Evolutionary conservation across 176 grass and related monocot genomes (phyloP), one percentile per base, ranked within the genome.

Genomic region (Themeda triandra): DNA sequence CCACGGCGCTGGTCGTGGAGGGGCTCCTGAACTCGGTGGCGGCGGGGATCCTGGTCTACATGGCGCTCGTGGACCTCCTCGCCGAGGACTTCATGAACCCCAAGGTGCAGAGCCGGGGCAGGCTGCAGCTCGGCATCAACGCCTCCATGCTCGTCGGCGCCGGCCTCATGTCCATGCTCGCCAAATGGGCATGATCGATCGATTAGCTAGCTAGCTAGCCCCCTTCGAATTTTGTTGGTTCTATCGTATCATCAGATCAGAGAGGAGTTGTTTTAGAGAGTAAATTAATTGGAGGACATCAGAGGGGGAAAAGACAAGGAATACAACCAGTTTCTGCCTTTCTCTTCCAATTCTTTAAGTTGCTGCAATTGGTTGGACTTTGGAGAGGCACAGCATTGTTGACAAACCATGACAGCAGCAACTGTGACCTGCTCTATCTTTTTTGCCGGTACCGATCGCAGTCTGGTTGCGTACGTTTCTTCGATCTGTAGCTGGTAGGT

Each of bases 151-250:
- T 97, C 21, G 1, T 62, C 19, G 91, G 94, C 23, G 82, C 87
- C 0, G 91, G 89, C 1, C 68, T 96, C 45, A 96, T 96, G 91
- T 93, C 91, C 81, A 23, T 96, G 56, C 60, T 96, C 4, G 94
- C 94, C 64, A 93, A 86, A 75, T 93, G 91, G 89, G 91, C 88
- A n/a, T n/a, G n/a, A n/a, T n/a, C n/a, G n/a, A n/a, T n/a, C n/a
- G n/a, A n/a, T 0, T 96, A 56, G 14, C 19, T 46, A 8, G 7
- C 0, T 93, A 33, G 9, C 27, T 63, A 8, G 18, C 17, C 45
- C 10, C 15, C 46, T 49, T 49, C 46, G 12, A 49, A 49, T 49
- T 49, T 46, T 46, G 44, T 49, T 49, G 2, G 2, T 35, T 35
- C 33, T 35, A 5, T 17, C 4, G n/a, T n/a, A 18, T 13, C 13